Conservation (phyloP, 139 green algal genomes). For the Tetradesmus obliquus region DNA sequence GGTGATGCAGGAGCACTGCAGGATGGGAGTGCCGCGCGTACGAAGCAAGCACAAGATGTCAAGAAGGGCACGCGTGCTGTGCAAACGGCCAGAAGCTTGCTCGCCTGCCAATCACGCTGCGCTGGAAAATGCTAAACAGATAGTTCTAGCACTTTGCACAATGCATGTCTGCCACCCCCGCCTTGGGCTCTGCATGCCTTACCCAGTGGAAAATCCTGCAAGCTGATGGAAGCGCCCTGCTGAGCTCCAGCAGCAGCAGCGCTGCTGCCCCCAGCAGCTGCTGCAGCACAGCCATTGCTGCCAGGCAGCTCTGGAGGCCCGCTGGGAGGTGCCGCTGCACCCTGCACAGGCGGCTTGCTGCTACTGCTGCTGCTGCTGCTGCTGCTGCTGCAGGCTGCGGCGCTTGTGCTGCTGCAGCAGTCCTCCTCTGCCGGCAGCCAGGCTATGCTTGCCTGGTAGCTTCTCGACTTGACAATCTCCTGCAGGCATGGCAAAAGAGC, state of each 20-base stretch:
- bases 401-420: slow-evolving; percentile 1
- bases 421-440: not conserved
- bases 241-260: not conserved
- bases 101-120: not conserved
- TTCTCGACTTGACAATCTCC: slow-evolving; percentile 4
- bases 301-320: not conserved
- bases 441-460: slow-evolving; percentile 19
- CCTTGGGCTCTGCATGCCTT: not conserved
- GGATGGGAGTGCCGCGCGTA: not conserved
- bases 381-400: not conserved
- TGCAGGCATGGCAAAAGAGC: not conserved
- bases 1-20: not conserved
- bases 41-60: not conserved
- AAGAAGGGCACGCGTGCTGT: not conserved
- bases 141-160: no score
- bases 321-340: not conserved
- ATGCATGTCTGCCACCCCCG: no score
- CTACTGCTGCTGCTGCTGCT: not conserved
- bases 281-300: not conserved
- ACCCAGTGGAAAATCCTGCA: slow-evolving; percentile 41
- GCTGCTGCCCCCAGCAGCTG: not conserved
- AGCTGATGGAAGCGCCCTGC: not conserved
- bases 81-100: not conserved
- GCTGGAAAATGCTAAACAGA: not conserved
- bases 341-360: not conserved